Percentiles rank a stretch among this genome's conserved stretches.
phyloP scores from a whole-genome alignment of 2,329 filamentous ascomycete species.

The Ceratocystis diversiconidia region DNA sequence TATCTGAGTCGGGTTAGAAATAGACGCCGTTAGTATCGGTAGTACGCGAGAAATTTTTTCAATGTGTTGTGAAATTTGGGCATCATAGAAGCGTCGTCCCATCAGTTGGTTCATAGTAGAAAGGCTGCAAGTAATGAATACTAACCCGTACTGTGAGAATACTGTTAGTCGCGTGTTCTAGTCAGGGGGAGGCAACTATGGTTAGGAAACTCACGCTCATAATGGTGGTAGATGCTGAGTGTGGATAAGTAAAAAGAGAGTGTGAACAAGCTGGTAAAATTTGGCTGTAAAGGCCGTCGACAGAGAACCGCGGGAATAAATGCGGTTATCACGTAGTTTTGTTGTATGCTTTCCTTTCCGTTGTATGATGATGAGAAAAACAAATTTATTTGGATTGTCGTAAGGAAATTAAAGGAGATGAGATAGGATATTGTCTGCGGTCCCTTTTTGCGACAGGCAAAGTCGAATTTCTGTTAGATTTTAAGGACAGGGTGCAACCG shows the following conservation, averaged over 20 bases:
- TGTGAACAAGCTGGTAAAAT: background rate
- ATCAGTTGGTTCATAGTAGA: background rate
- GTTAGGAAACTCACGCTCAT: slow-evolving; percentile 12
- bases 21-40: background rate
- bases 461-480: background rate
- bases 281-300: background rate
- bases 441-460: background rate
- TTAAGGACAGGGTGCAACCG: background rate
- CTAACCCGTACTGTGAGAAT: slow-evolving; percentile 39
- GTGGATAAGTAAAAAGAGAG: slow-evolving; percentile 2
- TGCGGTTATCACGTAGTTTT: background rate
- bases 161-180: slow-evolving; percentile 1
- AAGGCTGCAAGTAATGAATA: slow-evolving; percentile 21
- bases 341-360: background rate
- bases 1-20: slow-evolving; percentile 30
- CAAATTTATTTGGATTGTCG: background rate
- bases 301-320: background rate
- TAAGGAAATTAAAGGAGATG: slow-evolving; percentile 17
- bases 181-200: background rate
- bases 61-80: background rate
- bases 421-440: background rate
- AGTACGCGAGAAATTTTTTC: background rate
- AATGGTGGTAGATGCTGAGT: background rate
- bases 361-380: background rate
- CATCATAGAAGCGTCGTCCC: background rate